Base-by-base conservation (phyloP, 1,139 yeast genomes). In the Ogataea hybrid region DNA sequence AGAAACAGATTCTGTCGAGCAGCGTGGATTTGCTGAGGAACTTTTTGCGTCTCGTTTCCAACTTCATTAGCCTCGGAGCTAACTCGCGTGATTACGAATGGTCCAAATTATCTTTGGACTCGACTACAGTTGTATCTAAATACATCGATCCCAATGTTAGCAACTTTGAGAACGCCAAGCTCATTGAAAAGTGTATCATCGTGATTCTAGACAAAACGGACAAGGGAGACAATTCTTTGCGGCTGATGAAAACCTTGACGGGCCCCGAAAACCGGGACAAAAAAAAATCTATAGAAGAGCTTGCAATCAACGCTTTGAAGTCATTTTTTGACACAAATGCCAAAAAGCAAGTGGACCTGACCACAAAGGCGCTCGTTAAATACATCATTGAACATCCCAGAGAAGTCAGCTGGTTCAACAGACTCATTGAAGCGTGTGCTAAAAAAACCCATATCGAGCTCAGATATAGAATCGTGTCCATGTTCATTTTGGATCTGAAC, bases 381-480 rank as follows among this genome's bases (percentile, higher is more conserved):
- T 69, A 58, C 47, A 49, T 68, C 17, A 41, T 66, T 8, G 42
- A 43, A 10, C 44, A 52, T 11, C 41, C 47, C 6, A 41, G 42
- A 8, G 59, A 56, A 16, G 28, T 54, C 6, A 46, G 50, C 29
- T 83, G 90, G 90, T 70, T 79, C 2, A 69, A 73, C 21, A 63
- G 71, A 3, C 69, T 89, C 42, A 65, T 87, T 37, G 84, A 80
- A 49, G 68, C 80, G 50, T 76, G 87, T 44, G 79, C 88, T 9
- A 75, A 79, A 34, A 88, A 92, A 79, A 77, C 88, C 6, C 97
- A 96, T 0, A 95, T 92, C 14, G 97, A 89, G 58, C 68, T 88
- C 48, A 70, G 98, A 50, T 90, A 87, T 61, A 68, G 84, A 31
- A 75, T 58, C 6, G 47, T 57, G 28, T 48, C 59, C 5, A 68